Percentiles rank a stretch among this genome's conserved stretches.
Evolutionary conservation across 768 basidiomycete genomes (phyloP).

Genomic region (Rhizopogon vulgaris): DNA sequence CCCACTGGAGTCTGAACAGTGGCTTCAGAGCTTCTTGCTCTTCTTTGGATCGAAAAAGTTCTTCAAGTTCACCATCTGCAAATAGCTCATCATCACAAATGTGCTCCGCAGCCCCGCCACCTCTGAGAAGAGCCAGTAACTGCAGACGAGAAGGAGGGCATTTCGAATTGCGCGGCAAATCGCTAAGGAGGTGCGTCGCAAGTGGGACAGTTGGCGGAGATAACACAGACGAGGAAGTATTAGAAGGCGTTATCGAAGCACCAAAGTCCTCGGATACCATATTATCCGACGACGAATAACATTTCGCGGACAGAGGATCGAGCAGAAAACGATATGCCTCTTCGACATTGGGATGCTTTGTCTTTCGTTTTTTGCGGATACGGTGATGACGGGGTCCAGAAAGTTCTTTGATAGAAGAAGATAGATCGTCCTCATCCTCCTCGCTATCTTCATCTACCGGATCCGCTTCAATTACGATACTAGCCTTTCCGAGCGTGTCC

Average conservation of each 20-base stretch:
- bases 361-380: slow-evolving; percentile 27
- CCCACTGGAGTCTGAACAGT: slow-evolving; percentile 33
- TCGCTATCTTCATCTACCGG: slow-evolving; percentile 23
- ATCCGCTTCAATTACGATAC: slow-evolving; percentile 33
- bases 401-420: not conserved
- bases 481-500: slow-evolving; percentile 27
- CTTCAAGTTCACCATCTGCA: slow-evolving; percentile 60
- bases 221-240: slow-evolving; percentile 3
- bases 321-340: slow-evolving; percentile 53
- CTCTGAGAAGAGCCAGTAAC: slow-evolving; percentile 49
- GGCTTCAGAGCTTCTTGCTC: slow-evolving; percentile 42
- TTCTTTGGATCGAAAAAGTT: slow-evolving; percentile 44
- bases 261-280: not conserved
- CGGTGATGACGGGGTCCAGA: slow-evolving; percentile 1
- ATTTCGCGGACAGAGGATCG: slow-evolving; percentile 37
- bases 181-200: slow-evolving; percentile 30
- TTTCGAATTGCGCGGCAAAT: slow-evolving; percentile 16
- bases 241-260: slow-evolving; percentile 3
- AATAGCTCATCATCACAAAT: slow-evolving; percentile 73
- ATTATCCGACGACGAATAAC: not conserved
- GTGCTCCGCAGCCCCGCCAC: slow-evolving; percentile 42
- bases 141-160: slow-evolving; percentile 59
- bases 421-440: slow-evolving; percentile 16
- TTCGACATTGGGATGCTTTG: slow-evolving; percentile 27
- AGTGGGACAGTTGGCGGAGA: slow-evolving; percentile 51